A percentile compares a stretch with the other conserved stretches of the same genome.
These are phyloP conservation scores for Pouteria campechiana DNA, from an alignment of 179 eudicot species.

Conservation along the genomic window DNA sequence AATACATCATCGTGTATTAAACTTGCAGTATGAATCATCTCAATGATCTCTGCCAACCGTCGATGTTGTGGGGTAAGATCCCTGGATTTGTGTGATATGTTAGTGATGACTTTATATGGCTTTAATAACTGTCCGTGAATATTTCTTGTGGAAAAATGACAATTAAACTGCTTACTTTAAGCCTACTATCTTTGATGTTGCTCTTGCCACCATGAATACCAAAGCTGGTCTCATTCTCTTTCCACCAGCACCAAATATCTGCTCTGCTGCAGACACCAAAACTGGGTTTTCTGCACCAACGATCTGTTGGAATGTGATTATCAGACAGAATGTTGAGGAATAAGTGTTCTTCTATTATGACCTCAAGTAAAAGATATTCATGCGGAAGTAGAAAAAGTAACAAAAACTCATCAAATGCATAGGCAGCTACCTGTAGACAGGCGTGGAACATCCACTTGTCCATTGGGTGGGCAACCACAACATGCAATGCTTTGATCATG, in stretches of 20 bases:
- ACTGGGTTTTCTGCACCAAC: conserved; percentile 77
- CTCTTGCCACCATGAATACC: conserved; percentile 85
- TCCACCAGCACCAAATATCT: conserved; percentile 93
- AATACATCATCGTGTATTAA: conserved; percentile 88
- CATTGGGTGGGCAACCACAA: no score
- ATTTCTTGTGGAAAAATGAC: not conserved
- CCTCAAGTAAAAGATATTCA: no score
- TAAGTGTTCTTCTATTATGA: no score
- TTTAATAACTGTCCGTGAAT: no score
- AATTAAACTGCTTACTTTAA: conserved; percentile 31
- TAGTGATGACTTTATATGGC: no score
- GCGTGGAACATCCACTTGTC: no score
- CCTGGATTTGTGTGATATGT: conserved; percentile 27
- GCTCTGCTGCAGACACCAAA: conserved; percentile 85
- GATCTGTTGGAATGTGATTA: conserved; percentile 28
- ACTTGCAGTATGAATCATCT: conserved; percentile 91
- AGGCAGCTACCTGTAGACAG: no score
- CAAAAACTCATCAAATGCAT: no score
- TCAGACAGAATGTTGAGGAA: conserved; percentile 10
- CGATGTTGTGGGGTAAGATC: conserved; percentile 72
- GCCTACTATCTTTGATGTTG: conserved; percentile 65
- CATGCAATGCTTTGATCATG: no score
- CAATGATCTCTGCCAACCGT: conserved; percentile 91
- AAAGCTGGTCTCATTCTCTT: conserved; percentile 97
- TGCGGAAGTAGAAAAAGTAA: no score